Conservation (phyloP, 2,329 filamentous ascomycete species). For the Alternaria sp. region DNA sequence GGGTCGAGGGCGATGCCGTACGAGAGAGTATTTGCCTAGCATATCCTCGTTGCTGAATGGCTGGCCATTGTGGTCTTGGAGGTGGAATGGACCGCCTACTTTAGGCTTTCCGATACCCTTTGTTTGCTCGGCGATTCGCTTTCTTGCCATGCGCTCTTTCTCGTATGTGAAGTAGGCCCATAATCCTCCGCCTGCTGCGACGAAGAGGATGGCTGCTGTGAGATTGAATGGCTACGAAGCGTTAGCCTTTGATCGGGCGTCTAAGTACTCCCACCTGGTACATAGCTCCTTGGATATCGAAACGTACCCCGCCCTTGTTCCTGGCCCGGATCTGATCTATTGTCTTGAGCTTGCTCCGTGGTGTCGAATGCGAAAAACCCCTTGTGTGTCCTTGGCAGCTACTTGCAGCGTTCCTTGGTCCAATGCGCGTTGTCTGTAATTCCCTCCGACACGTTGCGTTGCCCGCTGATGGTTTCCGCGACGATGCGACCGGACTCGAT, state of each 20-base stretch:
- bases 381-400: conserved; percentile 21
- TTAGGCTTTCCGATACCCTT: conserved; percentile 94
- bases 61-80: conserved; percentile 82
- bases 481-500: conserved; percentile 17
- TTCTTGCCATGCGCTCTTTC: conserved; percentile 87
- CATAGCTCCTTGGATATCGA: background rate
- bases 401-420: background rate
- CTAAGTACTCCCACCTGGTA: background rate
- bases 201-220: conserved; percentile 86
- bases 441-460: conserved; percentile 22
- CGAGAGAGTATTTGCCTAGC: conserved; percentile 84
- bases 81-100: conserved; percentile 84
- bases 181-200: conserved; percentile 76
- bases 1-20: conserved; percentile 50
- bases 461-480: conserved; percentile 13
- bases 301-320: conserved; percentile 45
- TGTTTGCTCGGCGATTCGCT: conserved; percentile 85
- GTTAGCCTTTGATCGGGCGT: conserved; percentile 9
- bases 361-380: conserved; percentile 37
- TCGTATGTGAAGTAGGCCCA: conserved; percentile 93
- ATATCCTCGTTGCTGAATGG: conserved; percentile 79
- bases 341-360: conserved; percentile 42
- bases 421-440: conserved; percentile 6
- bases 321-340: conserved; percentile 45
- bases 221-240: conserved; percentile 81